These are phyloP conservation scores for Fusarium citri DNA, from an alignment of 2,329 filamentous ascomycete genomes.

Conservation along the genomic window DNA sequence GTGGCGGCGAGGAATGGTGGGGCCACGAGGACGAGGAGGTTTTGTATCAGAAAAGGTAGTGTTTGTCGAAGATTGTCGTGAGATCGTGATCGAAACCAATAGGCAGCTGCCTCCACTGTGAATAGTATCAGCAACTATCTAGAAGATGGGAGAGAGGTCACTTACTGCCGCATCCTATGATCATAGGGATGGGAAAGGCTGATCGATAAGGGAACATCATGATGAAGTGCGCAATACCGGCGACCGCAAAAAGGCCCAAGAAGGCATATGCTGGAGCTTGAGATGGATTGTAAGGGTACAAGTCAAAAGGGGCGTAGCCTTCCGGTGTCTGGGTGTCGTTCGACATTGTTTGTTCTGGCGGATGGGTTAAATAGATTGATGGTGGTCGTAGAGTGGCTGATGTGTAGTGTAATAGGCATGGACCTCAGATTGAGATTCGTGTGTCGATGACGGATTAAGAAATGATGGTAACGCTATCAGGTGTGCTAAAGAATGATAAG, in stretches of 20 bases:
- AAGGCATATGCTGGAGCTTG: background rate
- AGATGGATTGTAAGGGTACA: background rate
- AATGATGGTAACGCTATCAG: background rate
- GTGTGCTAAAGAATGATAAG: background rate
- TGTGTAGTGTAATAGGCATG: too few species aligned
- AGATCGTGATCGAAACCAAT: background rate
- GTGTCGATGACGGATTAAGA: background rate
- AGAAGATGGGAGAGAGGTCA: background rate
- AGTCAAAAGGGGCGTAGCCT: background rate
- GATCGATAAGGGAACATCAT: background rate
- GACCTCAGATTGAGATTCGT: background rate
- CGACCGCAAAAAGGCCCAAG: background rate
- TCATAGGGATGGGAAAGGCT: background rate
- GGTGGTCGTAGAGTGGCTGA: fast-evolving
- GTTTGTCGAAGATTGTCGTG: background rate
- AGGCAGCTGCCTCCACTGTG: background rate
- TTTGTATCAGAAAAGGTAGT: background rate
- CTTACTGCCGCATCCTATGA: background rate
- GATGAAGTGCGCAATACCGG: background rate
- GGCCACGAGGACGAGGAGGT: background rate
- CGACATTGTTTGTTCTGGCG: background rate
- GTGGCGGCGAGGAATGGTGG: background rate
- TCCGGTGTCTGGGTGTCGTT: background rate
- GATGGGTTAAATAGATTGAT: background rate
- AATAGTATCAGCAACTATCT: fast-evolving